Conservation (phyloP, 768 basidiomycete species). For the Lentinula boryana region DNA sequence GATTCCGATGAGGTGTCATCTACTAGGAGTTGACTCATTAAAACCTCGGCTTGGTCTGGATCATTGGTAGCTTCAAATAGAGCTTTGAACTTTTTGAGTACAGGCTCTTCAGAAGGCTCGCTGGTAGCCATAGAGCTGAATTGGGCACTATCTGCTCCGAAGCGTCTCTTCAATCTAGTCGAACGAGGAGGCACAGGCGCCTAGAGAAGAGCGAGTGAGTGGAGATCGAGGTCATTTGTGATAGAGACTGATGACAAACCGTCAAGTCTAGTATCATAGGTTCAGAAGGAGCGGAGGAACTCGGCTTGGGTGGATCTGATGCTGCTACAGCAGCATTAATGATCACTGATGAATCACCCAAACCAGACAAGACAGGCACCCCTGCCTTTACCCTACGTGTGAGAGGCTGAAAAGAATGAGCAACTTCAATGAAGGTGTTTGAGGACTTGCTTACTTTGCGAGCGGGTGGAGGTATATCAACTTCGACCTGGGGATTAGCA, state of each 20-base stretch:
- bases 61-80: conserved; percentile 59
- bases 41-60: conserved; percentile 31
- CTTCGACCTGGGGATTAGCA: background rate
- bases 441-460: conserved; percentile 22
- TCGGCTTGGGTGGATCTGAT: conserved; percentile 13
- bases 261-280: conserved; percentile 5
- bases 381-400: conserved; percentile 36
- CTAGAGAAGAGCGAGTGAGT: conserved; percentile 18
- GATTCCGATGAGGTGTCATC: conserved; percentile 13
- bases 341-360: conserved; percentile 38
- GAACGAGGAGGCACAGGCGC: conserved; percentile 34
- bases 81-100: conserved; percentile 64
- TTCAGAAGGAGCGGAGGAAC: conserved; percentile 2
- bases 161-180: conserved; percentile 49
- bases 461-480: conserved; percentile 15
- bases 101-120: conserved; percentile 36
- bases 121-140: conserved; percentile 20
- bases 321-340: conserved; percentile 24
- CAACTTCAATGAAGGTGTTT: background rate
- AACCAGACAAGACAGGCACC: conserved; percentile 31
- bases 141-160: conserved; percentile 24
- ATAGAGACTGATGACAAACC: background rate
- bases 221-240: background rate
- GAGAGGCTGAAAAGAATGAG: conserved; percentile 25
- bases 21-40: background rate